Base-by-base conservation (phyloP, 257 asterid species). In the Orobanche coerulescens region DNA sequence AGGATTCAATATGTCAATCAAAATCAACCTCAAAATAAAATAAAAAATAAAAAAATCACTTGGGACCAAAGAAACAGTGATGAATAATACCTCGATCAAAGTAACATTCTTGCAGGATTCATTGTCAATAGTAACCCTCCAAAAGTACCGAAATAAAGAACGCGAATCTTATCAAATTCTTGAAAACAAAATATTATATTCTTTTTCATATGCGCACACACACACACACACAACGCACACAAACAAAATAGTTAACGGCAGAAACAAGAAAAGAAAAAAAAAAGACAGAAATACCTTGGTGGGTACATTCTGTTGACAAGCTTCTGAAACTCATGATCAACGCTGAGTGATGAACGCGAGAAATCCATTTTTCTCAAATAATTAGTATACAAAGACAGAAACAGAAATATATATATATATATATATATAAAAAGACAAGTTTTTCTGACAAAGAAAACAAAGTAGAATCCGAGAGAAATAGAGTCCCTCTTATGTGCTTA, bases 291-390 rank as follows among this genome's bases (percentile, higher is more conserved):
- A 8, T 68, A 86, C 97, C 87, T 84, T 30, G 97, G 97, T 4
- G 97, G 97, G 64, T 89, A 82, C 79, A 89, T 76, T 70, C 97
- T 73, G 20, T 73, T 74, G 15, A 78, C 87, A 23, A 89, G 97
- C 78, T 86, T 89, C 84, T 81, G 76, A 72, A 82, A 86, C 78
- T 86, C 97, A 65, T 86, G 88, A 64, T 80, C 84, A 50, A 76
- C 84, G 60, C 76, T 65, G 60, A 73, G 60, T 25, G 96, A 83
- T 18, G 88, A 71, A 39, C 83, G 67, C 81, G 83, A 88, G 67
- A 65, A 64, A 66, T 81, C 80, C 95, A 88, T 85, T 31, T 85
- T 23, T 37, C 20, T 47, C 7, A 19, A 58, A 12, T 31, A 20
- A 48, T 47, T 37, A 37, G 4, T 3, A 36, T 36, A 36, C 9